Conservation (phyloP, 2,329 filamentous ascomycete genomes). For the Nannizziopsis barbatae region DNA sequence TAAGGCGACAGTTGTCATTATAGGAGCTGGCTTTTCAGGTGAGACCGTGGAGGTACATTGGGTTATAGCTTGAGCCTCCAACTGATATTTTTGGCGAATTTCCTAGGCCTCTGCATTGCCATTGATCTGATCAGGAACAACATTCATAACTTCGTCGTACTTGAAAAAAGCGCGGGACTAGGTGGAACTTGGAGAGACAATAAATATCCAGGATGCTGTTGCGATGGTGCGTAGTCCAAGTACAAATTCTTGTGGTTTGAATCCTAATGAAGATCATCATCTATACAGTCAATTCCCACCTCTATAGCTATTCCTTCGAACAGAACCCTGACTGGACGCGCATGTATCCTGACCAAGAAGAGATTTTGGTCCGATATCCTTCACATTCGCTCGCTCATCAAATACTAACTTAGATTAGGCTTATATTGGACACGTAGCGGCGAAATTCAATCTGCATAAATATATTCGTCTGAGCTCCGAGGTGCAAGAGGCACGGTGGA, state of each 20-base stretch:
- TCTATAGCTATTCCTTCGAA: conserved; percentile 52
- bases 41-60: conserved; percentile 9
- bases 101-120: conserved; percentile 43
- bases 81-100: not conserved
- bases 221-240: conserved; percentile 32
- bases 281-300: conserved; percentile 39
- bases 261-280: conserved; percentile 12
- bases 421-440: conserved; percentile 44
- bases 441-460: conserved; percentile 45
- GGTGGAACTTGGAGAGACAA: conserved; percentile 48
- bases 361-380: conserved; percentile 39
- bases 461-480: conserved; percentile 49
- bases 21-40: conserved; percentile 47
- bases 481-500: conserved; percentile 45
- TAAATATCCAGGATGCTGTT: conserved; percentile 47
- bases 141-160: conserved; percentile 43
- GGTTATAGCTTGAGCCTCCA: not conserved
- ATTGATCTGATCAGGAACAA: conserved; percentile 47
- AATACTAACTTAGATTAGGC: conserved; percentile 20
- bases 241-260: no score
- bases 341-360: conserved; percentile 50
- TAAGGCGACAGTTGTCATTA: conserved; percentile 45
- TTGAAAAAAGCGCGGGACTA: conserved; percentile 45
- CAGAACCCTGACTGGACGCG: conserved; percentile 49
- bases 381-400: not conserved